Base-by-base conservation (phyloP, 2,329 filamentous ascomycete species). In the Aspergillus eucalypticola region DNA sequence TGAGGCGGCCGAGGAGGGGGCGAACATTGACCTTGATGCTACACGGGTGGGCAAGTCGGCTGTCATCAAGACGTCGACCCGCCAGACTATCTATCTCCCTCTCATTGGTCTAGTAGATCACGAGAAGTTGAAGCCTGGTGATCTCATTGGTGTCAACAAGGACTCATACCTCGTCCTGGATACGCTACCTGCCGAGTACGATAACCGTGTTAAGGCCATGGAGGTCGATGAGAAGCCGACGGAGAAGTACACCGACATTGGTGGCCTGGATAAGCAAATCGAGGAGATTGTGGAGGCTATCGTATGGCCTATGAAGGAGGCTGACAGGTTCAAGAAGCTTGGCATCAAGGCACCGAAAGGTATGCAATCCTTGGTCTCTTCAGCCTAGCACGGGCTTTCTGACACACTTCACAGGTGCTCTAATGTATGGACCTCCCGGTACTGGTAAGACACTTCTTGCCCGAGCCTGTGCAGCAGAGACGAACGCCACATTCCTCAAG, bases 301-400 rank as follows among this genome's bases (percentile, higher is more conserved):
- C 53, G 95, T 99, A 29, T 98, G 94, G 94, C 95, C 95, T 2
- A 99, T 99, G 95, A 98, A 98, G 85, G 94, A 99, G 81, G 93
- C 95, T 1, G 96, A 99, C 70, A 87, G 94, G 19, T 99, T 99
- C 83, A 98, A 97, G 86, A 98, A 97, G 85, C 97, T 99, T 72
- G 95, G 95, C 69, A 99, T 99, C 84, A 99, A 99, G 82, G 94
- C 95, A 42, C 95, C 95, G 13, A 99, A 99, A 82, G 95, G 95
- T 97, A 86, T 63, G 80, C 70, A 58, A 38, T 54, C 29, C 52
- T 38, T 39, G 60, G 25, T 13, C 4, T 17, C 13, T 8, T 23
- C 39, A 15, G 21, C n/a, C n/a, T 46, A 17, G 17, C n/a, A 15
- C 32, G 41, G 41, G 8, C 10, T 6, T 32, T 44, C 50, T 54